Evolutionary conservation across 257 asterid species (phyloP), one percentile per base, ranked within the genome.

Genomic region (Nicotiana undulata): DNA sequence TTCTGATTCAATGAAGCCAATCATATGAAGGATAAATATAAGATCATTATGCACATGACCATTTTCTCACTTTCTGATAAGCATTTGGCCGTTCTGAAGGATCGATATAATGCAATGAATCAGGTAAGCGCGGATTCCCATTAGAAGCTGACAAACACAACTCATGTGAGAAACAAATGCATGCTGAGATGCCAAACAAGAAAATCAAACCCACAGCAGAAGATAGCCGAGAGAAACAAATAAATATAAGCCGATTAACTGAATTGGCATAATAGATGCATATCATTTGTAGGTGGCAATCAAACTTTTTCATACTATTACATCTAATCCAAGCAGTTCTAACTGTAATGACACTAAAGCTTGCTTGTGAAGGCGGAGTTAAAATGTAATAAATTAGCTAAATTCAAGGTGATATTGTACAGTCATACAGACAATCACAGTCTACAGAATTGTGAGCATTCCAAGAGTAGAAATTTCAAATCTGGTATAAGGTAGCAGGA

Each of bases 51-150:
- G 79, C 55, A 46, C 66, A 76, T 76, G 86, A 86, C 29, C 78
- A 76, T 64, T 84, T 81, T 26, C 97, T 91, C 90, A 96, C 98
- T 85, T 93, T 90, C 84, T 96, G 99, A 80, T 96, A 96, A 52
- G 97, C 95, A 85, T 96, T 94, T 82, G 92, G 94, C 80, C 98
- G 84, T 82, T 98, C 99, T 60, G 98, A 89, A 40, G 93, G 93
- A 80, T 96, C 99, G 80, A 90, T 96, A 82, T 94, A 96, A 86
- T 96, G 99, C 88, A 96, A 87, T 17, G 99, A 96, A 90, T 94
- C 98, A 7, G 94, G 98, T 24, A 92, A 88, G 82, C 98, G 98
- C 22, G 97, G 97, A 90, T 96, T 96, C 65, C 99, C 99, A 84
- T 96, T 96, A 82, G 99, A 96, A 83, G 98, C 98, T 96, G 97